These are phyloP conservation scores for Trichoderma cornu-damae DNA, from an alignment of 2,329 filamentous ascomycete species.

Conservation along the genomic window DNA sequence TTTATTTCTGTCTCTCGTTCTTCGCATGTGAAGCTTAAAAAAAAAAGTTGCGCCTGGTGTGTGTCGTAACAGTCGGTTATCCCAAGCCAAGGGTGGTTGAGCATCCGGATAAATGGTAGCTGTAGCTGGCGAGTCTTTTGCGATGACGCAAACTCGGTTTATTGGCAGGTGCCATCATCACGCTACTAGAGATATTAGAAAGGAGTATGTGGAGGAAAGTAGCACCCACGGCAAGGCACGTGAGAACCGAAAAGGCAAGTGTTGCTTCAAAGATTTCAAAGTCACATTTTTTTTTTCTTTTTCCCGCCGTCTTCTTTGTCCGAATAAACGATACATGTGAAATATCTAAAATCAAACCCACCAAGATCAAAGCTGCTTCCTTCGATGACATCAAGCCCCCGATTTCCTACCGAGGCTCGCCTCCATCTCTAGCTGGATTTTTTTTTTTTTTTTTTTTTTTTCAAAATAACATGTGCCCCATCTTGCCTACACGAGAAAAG, in stretches of 20 bases:
- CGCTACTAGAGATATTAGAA: background rate
- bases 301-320: background rate
- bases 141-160: background rate
- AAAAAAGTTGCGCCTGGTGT: no score
- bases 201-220: no score
- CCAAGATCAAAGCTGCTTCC: conserved; percentile 7
- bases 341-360: background rate
- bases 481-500: background rate
- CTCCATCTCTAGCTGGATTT: conserved; percentile 4
- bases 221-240: background rate
- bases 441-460: background rate
- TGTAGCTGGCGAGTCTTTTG: background rate
- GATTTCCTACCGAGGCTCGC: conserved; percentile 1
- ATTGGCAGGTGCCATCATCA: background rate
- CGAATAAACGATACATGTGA: background rate
- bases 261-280: background rate
- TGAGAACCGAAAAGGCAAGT: background rate
- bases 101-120: no score
- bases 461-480: background rate
- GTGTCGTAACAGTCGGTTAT: no score
- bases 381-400: background rate
- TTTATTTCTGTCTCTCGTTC: background rate
- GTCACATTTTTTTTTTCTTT: background rate
- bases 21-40: background rate
- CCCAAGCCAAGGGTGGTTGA: no score